phyloP scores from a whole-genome alignment of 1,284 basidiomycete genomes.

The Trichosporon asahii region DNA sequence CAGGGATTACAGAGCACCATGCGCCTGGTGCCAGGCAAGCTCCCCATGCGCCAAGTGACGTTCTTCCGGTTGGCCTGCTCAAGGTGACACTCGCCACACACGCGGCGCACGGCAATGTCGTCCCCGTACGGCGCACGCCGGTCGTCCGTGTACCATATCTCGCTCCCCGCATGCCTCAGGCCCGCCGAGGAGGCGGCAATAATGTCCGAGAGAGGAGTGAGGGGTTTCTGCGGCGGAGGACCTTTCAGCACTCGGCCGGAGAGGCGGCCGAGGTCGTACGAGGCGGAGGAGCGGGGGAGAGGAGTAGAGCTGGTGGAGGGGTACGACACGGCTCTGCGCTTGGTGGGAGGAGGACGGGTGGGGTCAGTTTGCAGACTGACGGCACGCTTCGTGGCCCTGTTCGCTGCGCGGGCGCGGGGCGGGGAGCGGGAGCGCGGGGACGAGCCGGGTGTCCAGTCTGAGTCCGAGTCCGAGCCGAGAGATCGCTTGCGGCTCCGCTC shows the following conservation, averaged over 20 bases:
- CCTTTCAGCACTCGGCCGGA: not conserved
- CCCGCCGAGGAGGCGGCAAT: not conserved
- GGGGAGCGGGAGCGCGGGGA: not conserved
- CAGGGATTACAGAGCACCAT: constrained; percentile 12
- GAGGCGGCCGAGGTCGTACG: not conserved
- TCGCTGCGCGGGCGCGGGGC: not conserved
- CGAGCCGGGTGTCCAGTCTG: not conserved
- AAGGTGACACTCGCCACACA: constrained; percentile 2
- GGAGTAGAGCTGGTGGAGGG: not conserved
- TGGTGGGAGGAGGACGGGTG: not conserved
- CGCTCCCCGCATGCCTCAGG: not conserved
- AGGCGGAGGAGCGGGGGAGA: not conserved
- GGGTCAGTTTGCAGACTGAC: not conserved
- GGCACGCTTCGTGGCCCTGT: not conserved
- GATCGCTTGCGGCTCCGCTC: not conserved
- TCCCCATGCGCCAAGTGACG: constrained; percentile 6
- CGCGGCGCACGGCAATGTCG: not conserved
- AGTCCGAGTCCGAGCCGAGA: not conserved
- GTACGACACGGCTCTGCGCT: not conserved
- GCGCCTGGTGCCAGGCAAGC: not conserved
- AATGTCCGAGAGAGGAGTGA: not conserved
- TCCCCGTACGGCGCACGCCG: not conserved
- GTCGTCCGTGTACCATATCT: not conserved
- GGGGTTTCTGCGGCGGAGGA: not conserved
- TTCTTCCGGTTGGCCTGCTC: not conserved